A percentile compares a stretch with the other conserved stretches of the same genome.
Conservation (phyloP, 805 yeast genomes). For the Candida parachauliodes region DNA sequence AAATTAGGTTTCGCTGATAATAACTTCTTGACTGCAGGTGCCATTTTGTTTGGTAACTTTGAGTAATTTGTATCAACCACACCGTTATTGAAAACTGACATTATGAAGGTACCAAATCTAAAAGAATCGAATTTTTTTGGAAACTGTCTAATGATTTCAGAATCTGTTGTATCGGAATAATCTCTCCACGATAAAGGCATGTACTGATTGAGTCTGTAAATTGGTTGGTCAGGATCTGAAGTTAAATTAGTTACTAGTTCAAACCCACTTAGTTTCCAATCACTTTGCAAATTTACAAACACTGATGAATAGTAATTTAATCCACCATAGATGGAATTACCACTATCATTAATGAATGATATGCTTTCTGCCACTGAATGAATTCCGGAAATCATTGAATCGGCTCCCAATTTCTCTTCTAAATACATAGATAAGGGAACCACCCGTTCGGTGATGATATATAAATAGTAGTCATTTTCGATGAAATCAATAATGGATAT, state of each 20-base stretch:
- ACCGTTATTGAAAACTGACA: slow-evolving; percentile 17
- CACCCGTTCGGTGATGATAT: slow-evolving; percentile 67
- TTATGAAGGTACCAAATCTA: slow-evolving; percentile 56
- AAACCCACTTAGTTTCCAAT: slow-evolving; percentile 82
- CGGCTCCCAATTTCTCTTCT: slow-evolving; percentile 25
- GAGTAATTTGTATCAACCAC: neutral
- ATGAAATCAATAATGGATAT: slow-evolving; percentile 58
- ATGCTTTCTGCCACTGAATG: slow-evolving; percentile 53
- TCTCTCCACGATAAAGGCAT: slow-evolving; percentile 32
- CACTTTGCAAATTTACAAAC: slow-evolving; percentile 65
- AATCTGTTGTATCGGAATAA: slow-evolving; percentile 46
- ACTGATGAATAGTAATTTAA: slow-evolving; percentile 50
- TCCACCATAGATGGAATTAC: slow-evolving; percentile 56
- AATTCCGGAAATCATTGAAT: slow-evolving; percentile 51
- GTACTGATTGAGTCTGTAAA: slow-evolving; percentile 31
- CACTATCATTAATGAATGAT: slow-evolving; percentile 55
- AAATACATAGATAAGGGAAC: slow-evolving; percentile 46
- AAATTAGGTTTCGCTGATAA: slow-evolving; percentile 32
- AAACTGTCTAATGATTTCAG: slow-evolving; percentile 31
- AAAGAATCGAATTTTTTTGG: slow-evolving; percentile 60
- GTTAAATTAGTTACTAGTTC: slow-evolving; percentile 56
- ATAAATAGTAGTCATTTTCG: slow-evolving; percentile 54
- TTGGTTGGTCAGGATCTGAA: slow-evolving; percentile 44
- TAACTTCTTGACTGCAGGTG: slow-evolving; percentile 24
- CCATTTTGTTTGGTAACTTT: slow-evolving; percentile 7